A percentile compares a stretch with the other conserved stretches of the same genome.
Evolutionary conservation across 371 early-diverging fungal species (phyloP).

Genomic region (Mucor piriformis): DNA sequence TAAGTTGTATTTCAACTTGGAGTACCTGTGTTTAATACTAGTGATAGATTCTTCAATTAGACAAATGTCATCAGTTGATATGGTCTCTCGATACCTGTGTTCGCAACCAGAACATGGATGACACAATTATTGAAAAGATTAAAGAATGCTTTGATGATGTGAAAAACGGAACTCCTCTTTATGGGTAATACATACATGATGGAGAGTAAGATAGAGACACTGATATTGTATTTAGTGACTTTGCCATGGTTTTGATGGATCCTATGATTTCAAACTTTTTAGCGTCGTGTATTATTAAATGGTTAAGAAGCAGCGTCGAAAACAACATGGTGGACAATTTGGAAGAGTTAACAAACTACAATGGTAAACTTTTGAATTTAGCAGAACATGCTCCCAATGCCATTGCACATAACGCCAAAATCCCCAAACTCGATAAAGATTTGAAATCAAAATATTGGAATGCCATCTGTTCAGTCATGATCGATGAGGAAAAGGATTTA

Average conservation of each 20-base stretch:
- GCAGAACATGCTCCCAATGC: constrained; percentile 56
- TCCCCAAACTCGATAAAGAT: constrained; percentile 48
- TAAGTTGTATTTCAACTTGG: constrained; percentile 20
- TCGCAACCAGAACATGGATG: constrained; percentile 67
- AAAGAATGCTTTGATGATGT: constrained; percentile 69
- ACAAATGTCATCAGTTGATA: constrained; percentile 64
- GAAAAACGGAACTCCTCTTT: constrained; percentile 54
- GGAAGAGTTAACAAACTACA: constrained; percentile 48
- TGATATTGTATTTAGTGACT: constrained; percentile 44
- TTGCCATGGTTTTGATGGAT: constrained; percentile 65
- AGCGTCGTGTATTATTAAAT: constrained; percentile 40
- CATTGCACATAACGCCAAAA: constrained; percentile 25
- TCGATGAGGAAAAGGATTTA: constrained; percentile 33
- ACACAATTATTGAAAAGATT: constrained; percentile 62
- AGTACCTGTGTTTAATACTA: no score
- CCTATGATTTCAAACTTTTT: constrained; percentile 62
- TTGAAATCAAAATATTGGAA: constrained; percentile 39
- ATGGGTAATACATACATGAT: constrained; percentile 51
- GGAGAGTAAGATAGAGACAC: neutral
- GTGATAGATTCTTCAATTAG: constrained; percentile 34
- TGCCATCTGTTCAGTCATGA: constrained; percentile 30
- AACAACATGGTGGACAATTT: constrained; percentile 26
- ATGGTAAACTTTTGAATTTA: constrained; percentile 58
- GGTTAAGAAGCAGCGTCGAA: constrained; percentile 42
- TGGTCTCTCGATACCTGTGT: constrained; percentile 74